Evolutionary conservation across 805 yeast genomes (phyloP).

Genomic region (Candida krabiensis): DNA sequence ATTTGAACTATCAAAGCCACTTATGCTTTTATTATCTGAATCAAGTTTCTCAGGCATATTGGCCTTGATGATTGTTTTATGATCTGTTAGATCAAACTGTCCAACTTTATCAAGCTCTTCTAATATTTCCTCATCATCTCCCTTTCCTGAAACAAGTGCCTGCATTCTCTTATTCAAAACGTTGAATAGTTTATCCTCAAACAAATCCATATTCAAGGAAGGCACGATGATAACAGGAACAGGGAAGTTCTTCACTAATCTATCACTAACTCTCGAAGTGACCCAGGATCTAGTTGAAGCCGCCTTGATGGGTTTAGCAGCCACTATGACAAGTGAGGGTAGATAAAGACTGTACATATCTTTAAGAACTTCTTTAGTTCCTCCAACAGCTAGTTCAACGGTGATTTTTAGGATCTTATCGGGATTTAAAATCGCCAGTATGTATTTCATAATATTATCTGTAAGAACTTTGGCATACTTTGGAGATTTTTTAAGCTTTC

Average conservation of each 20-base stretch:
- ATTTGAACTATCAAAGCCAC: not conserved
- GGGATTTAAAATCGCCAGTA: conserved; percentile 46
- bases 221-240: conserved; percentile 71
- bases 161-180: conserved; percentile 28
- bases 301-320: conserved; percentile 52
- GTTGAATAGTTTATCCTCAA: conserved; percentile 45
- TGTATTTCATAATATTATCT: conserved; percentile 52
- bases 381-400: conserved; percentile 62
- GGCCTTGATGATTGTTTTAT: conserved; percentile 15
- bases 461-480: conserved; percentile 46
- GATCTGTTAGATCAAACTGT: conserved; percentile 26
- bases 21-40: not conserved
- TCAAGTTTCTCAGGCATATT: conserved; percentile 13
- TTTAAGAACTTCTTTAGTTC: conserved; percentile 53
- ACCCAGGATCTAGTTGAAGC: conserved; percentile 58
- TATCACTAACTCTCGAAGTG: conserved; percentile 61
- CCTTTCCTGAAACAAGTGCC: conserved; percentile 8
- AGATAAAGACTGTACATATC: conserved; percentile 61
- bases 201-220: conserved; percentile 54
- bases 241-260: conserved; percentile 62
- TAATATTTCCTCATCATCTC: conserved; percentile 18
- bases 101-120: conserved; percentile 28
- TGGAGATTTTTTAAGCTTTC: conserved; percentile 43
- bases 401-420: conserved; percentile 48
- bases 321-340: conserved; percentile 57